Conservation (phyloP, 495 filamentous ascomycete species). For the Penicillium arizonense region DNA sequence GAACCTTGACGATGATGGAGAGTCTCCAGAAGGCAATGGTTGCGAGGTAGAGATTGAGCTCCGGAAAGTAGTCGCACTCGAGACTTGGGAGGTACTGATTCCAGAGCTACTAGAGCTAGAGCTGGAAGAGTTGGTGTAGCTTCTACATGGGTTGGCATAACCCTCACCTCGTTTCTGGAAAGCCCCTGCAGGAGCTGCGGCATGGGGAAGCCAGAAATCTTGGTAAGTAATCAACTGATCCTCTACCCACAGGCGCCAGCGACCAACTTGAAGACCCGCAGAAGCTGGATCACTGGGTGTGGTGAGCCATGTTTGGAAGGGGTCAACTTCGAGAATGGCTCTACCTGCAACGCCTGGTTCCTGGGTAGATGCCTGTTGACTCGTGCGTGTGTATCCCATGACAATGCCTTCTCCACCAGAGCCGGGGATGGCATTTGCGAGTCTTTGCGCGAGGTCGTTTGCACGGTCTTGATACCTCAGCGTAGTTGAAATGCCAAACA, state of each 20-base stretch:
- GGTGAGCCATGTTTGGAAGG: neutral
- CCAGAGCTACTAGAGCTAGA: too few relatives aligned
- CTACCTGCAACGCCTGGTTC: conserved; percentile 1
- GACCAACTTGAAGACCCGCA: conserved; percentile 1
- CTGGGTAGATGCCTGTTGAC: neutral
- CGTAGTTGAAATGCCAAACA: neutral
- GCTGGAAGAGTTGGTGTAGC: neutral
- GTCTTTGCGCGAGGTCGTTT: neutral
- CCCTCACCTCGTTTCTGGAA: neutral
- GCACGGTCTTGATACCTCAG: neutral
- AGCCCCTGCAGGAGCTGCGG: neutral
- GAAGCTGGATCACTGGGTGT: neutral
- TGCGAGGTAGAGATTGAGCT: too few relatives aligned
- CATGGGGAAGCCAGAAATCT: conserved; percentile 1
- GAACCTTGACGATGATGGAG: too few relatives aligned
- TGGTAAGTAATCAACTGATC: conserved; percentile 1
- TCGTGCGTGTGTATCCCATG: conserved; percentile 1
- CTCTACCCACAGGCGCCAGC: conserved; percentile 4
- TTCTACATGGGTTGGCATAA: neutral
- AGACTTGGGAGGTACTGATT: too few relatives aligned
- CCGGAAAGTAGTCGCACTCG: too few relatives aligned
- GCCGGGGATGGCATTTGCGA: neutral
- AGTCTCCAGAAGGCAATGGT: too few relatives aligned
- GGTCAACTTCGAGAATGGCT: neutral
- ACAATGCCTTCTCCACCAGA: neutral